These are phyloP conservation scores for Fraxinus sp. DNA, from an alignment of 305 asterid genomes.

Conservation along the genomic window DNA sequence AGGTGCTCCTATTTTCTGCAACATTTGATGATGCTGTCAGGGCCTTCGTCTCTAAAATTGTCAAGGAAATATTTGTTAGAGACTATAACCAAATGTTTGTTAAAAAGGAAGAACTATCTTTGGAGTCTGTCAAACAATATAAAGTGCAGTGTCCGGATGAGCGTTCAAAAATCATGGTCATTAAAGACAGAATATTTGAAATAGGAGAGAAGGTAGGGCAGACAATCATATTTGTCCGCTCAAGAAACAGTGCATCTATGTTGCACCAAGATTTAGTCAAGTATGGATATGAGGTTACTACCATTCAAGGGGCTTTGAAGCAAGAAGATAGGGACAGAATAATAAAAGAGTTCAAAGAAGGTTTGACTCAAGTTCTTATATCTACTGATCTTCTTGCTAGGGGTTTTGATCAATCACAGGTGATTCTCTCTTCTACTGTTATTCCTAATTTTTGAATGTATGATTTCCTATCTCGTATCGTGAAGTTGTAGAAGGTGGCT, in stretches of 20 bases:
- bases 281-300: slow-evolving; percentile 82
- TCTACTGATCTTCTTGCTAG: slow-evolving; percentile 94
- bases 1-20: slow-evolving; percentile 95
- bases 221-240: slow-evolving; percentile 67
- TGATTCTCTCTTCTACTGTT: slow-evolving; percentile 22
- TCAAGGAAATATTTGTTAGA: slow-evolving; percentile 56
- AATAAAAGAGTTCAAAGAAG: slow-evolving; percentile 82
- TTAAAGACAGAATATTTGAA: slow-evolving; percentile 79
- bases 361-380: slow-evolving; percentile 84
- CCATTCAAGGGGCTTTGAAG: slow-evolving; percentile 82
- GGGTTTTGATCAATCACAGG: slow-evolving; percentile 93
- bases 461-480: neutral
- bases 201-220: slow-evolving; percentile 86
- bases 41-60: slow-evolving; percentile 65
- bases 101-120: slow-evolving; percentile 79
- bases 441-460: neutral
- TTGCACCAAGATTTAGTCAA: slow-evolving; percentile 58
- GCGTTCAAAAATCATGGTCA: slow-evolving; percentile 65
- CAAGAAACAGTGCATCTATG: slow-evolving; percentile 51
- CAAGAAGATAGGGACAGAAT: slow-evolving; percentile 74
- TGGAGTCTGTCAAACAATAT: slow-evolving; percentile 81
- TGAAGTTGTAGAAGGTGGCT: neutral
- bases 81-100: slow-evolving; percentile 84
- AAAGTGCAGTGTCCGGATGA: slow-evolving; percentile 92
- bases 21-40: slow-evolving; percentile 78